Percentiles rank a stretch among this genome's conserved stretches.
These are phyloP conservation scores for Plectosphaerella sp. DNA, from an alignment of 2,329 filamentous ascomycete genomes.

Conservation along the genomic window DNA sequence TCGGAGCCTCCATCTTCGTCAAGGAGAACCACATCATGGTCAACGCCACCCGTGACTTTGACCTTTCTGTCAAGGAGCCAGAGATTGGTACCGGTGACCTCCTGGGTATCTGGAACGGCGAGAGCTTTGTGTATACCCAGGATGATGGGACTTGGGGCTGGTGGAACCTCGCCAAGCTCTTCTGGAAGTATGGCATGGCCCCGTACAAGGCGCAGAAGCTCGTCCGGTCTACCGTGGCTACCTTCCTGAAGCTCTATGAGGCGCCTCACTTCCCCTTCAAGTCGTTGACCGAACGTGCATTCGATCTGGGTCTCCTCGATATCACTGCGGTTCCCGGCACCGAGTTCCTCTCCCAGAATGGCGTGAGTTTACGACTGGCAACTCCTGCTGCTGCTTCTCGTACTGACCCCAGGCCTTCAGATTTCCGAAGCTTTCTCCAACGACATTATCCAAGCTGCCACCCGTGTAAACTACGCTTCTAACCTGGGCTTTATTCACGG, in stretches of 20 bases:
- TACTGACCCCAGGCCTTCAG: conserved; percentile 19
- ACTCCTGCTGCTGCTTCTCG: neutral
- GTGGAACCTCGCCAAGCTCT: conserved; percentile 75
- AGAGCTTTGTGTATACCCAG: conserved; percentile 65
- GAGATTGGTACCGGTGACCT: conserved; percentile 45
- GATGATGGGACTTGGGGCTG: conserved; percentile 58
- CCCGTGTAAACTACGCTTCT: conserved; percentile 90
- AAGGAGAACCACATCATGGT: conserved; percentile 77
- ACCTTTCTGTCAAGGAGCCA: conserved; percentile 52
- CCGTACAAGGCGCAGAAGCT: conserved; percentile 70
- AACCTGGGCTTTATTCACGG: conserved; percentile 86
- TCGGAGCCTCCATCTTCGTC: conserved; percentile 92
- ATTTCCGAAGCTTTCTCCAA: conserved; percentile 64
- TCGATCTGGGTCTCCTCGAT: conserved; percentile 61
- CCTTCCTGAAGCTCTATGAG: conserved; percentile 77
- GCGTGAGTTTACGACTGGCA: conserved; percentile 27
- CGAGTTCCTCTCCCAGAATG: conserved; percentile 64
- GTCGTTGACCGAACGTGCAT: conserved; percentile 65
- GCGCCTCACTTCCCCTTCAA: conserved; percentile 78
- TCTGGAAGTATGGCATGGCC: conserved; percentile 81
- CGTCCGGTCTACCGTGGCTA: conserved; percentile 65
- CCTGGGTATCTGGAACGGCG: conserved; percentile 82
- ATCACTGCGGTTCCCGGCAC: conserved; percentile 69
- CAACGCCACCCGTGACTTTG: conserved; percentile 66
- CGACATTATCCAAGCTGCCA: conserved; percentile 86